Evolutionary conservation across 1,284 basidiomycete species (phyloP).

Genomic region (Pseudozyma tsukubaensis): DNA sequence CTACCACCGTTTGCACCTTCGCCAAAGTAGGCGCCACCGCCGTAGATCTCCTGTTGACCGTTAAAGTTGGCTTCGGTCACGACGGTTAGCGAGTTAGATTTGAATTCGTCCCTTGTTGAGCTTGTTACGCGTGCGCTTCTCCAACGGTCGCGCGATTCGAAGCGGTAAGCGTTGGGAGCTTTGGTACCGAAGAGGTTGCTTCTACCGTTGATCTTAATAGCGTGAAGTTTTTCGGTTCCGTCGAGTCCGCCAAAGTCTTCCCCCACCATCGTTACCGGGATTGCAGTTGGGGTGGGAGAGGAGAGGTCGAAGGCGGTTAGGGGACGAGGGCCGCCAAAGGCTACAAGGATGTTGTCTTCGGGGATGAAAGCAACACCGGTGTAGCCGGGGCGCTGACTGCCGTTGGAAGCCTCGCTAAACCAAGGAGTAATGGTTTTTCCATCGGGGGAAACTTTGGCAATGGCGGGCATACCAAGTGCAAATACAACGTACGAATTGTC

Average conservation of each 20-base stretch:
- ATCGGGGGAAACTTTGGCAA: constrained; percentile 59
- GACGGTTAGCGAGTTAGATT: constrained; percentile 57
- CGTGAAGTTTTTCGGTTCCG: constrained; percentile 62
- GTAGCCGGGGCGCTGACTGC: constrained; percentile 62
- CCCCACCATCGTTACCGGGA: constrained; percentile 52
- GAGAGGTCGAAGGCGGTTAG: constrained; percentile 59
- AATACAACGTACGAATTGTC: constrained; percentile 67
- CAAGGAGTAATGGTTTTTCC: constrained; percentile 51
- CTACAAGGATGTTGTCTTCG: constrained; percentile 53
- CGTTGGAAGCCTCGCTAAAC: constrained; percentile 55
- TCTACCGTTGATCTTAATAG: constrained; percentile 32
- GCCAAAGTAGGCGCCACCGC: constrained; percentile 63
- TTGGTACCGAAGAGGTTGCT: constrained; percentile 59
- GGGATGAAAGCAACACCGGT: constrained; percentile 61
- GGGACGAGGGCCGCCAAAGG: constrained; percentile 62
- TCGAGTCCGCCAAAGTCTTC: constrained; percentile 47
- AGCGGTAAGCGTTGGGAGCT: constrained; percentile 59
- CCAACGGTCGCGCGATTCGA: constrained; percentile 59
- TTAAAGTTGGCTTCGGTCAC: constrained; percentile 57
- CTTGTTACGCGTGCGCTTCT: constrained; percentile 43
- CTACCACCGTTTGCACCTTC: constrained; percentile 59
- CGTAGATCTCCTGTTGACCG: constrained; percentile 59
- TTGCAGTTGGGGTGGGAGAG: constrained; percentile 36
- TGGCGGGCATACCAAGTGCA: constrained; percentile 63
- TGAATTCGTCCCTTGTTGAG: constrained; percentile 52